Conservation (phyloP, 2,329 filamentous ascomycete species). For the Colletotrichum aenigma region DNA sequence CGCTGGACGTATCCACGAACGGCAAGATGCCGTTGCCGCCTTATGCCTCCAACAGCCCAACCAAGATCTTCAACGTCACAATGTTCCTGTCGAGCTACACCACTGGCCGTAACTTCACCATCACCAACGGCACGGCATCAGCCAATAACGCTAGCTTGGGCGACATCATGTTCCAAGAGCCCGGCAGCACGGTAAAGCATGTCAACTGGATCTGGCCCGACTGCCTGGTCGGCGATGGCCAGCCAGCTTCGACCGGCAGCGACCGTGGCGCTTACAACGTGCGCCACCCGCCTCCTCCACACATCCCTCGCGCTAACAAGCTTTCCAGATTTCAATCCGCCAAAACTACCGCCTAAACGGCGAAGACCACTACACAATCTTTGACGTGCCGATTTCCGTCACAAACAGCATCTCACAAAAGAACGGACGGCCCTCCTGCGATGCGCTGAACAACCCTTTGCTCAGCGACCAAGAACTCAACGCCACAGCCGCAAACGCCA, state of each 20-base stretch:
- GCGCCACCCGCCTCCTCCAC: slow-evolving; percentile 18
- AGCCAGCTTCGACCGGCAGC: slow-evolving; percentile 46
- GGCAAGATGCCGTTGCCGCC: slow-evolving; percentile 66
- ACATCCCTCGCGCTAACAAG: neutral
- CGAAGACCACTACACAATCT: slow-evolving; percentile 70
- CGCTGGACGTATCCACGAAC: slow-evolving; percentile 70
- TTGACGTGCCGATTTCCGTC: slow-evolving; percentile 71
- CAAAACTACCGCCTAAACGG: slow-evolving; percentile 72
- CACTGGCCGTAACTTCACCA: slow-evolving; percentile 70
- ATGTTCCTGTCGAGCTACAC: slow-evolving; percentile 70
- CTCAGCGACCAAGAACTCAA: slow-evolving; percentile 51
- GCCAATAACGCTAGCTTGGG: slow-evolving; percentile 58
- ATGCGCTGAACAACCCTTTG: slow-evolving; percentile 55
- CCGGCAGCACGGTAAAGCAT: slow-evolving; percentile 74
- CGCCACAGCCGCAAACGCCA: slow-evolving; percentile 42
- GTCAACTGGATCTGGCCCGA: slow-evolving; percentile 75
- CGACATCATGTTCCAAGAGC: slow-evolving; percentile 67
- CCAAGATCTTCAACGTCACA: slow-evolving; percentile 66
- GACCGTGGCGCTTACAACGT: slow-evolving; percentile 69
- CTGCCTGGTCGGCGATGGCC: slow-evolving; percentile 67
- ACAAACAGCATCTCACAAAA: slow-evolving; percentile 64
- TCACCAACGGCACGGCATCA: slow-evolving; percentile 65
- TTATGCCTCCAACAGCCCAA: slow-evolving; percentile 56
- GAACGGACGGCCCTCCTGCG: slow-evolving; percentile 50
- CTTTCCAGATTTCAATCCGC: slow-evolving; percentile 66